Base-by-base conservation (phyloP, 129 eudicot species). In the Scalesia atractyloides region DNA sequence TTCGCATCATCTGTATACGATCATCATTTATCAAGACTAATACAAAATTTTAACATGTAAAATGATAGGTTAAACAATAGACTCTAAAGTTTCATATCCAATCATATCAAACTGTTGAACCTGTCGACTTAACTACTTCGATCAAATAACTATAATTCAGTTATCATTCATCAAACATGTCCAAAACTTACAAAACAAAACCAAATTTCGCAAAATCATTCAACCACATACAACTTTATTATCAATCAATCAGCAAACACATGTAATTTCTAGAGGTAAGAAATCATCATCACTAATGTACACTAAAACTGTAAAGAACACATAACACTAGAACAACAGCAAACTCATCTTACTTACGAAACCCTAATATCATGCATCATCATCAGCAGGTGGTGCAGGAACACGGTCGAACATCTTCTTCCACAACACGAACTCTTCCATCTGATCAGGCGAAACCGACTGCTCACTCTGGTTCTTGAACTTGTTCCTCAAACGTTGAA, bases 351-450 rank as follows among this genome's bases (percentile, higher is more conserved):
- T 19, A 53, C 54, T 17, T 19, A 53, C 1, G 17, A 58, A 58
- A 11, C 14, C 64, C 39, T 58, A 58, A 37, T 58, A 2, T 9
- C 37, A 39, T 1, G 37, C 17, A 58, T 58, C 64, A 24, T 24
- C 30, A 22, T 1, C 26, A 22, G 1, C 26, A 24, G 30, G 2
- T 1, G 30, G 30, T 24, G 30, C 30, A 26, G 64, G 18, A 11
- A 3, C 16, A 4, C 39, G 18, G 8, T 2, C 64, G 1, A 58
- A 58, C 39, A 24, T 24, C 64, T 24, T 58, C 64, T 58, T 58
- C 64, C 64, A 58, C 39, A 58, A 58, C 39, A 58, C 24, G 39
- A 58, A 58, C 13, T 58, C 39, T 26, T 24, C 10, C 64, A 22
- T 26, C 30, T 3, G 16, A 12, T 12, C 16, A 12, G 33, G n/a